Evolutionary conservation across 257 asterid species (phyloP).

Genomic region (Leptodermis oblonga): DNA sequence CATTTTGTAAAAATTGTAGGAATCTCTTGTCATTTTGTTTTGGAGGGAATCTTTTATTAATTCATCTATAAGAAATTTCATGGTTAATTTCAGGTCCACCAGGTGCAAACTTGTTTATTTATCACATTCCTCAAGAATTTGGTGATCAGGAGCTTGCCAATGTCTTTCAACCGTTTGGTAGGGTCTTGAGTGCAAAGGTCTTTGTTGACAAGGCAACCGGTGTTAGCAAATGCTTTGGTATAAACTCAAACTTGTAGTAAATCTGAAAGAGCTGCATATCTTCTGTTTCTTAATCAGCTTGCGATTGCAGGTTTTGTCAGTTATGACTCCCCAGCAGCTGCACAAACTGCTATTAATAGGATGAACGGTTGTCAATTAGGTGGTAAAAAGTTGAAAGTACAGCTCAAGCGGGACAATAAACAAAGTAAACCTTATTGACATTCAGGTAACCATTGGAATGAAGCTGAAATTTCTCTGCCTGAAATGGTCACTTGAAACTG

Average conservation of each 20-base stretch:
- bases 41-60: no score
- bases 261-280: conserved; percentile 7
- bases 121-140: conserved; percentile 93
- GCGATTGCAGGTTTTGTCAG: conserved; percentile 84
- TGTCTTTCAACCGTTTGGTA: conserved; percentile 73
- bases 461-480: conserved; percentile 29
- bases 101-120: conserved; percentile 90
- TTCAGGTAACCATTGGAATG: conserved; percentile 33
- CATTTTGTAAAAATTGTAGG: not conserved
- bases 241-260: conserved; percentile 5
- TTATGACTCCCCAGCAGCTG: conserved; percentile 77
- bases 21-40: not conserved
- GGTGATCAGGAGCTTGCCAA: conserved; percentile 87
- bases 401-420: conserved; percentile 78
- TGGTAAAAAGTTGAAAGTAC: conserved; percentile 93
- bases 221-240: conserved; percentile 96
- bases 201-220: conserved; percentile 86
- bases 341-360: conserved; percentile 70
- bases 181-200: conserved; percentile 91
- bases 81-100: conserved; percentile 69
- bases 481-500: conserved; percentile 32
- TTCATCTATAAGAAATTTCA: not conserved
- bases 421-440: conserved; percentile 49
- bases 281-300: conserved; percentile 10
- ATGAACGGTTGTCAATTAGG: conserved; percentile 92